Evolutionary conservation across 2,329 filamentous ascomycete genomes (phyloP), one percentile per base, ranked within the genome.

Genomic region (Botrytis porri): DNA sequence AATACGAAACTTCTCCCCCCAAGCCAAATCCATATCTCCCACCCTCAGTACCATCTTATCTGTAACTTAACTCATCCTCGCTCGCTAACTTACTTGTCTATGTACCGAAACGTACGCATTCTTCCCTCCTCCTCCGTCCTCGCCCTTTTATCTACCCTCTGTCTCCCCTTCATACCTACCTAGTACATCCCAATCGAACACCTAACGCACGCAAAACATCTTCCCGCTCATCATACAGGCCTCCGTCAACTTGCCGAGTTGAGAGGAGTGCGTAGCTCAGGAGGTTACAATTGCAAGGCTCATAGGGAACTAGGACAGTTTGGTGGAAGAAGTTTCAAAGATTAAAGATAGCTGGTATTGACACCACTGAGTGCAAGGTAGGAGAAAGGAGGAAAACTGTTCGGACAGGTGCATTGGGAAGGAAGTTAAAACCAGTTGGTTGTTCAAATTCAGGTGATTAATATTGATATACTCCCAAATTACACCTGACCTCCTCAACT

Each of bases 351-450:
- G 3, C 2, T 2, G 22, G 18, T 35, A 22, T 5, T 12, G 18
- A 32, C 32, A 60, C 57, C 57, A 22, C 57, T 35, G 18, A 12
- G 8, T 60, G 57, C 29, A 60, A 3, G 18, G 3, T 5, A 59
- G 18, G 29, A 22, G 8, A 60, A 35, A 12, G 57, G 57, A 12
- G 57, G 57, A 35, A 35, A 22, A 2, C 4, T 5, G 32, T 35
- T 35, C 8, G 9, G 18, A 60, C 12, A 22, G 57, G 18, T 2
- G 57, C 18, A 35, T 18, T 35, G 9, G 18, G 2, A 60, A 35
- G 2, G 20, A 94, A 97, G 73, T 97, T 89, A 78, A n/a, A 7
- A 54, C 14, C 12, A 12, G 5, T 3, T 5, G 2, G 12, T n/a
- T n/a, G 5, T 57, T 18, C 18, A 0, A 57, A 57, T 29, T 18